Conservation (phyloP, 2,329 filamentous ascomycete species). For the Penicillium fuscoglaucum region DNA sequence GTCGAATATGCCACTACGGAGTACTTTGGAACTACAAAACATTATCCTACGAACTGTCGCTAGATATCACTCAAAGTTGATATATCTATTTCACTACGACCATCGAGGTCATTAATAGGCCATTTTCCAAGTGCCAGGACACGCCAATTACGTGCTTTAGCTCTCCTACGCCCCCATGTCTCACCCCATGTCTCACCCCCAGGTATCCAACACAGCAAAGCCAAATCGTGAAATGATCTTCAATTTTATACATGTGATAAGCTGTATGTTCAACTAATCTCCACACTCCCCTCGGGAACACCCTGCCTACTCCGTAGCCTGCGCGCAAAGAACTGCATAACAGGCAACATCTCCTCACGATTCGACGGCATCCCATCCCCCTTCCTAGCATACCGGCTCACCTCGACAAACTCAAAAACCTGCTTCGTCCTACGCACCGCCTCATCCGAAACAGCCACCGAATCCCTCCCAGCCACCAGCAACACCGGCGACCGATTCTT, state of each 20-base stretch:
- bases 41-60: neutral
- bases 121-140: neutral
- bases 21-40: neutral
- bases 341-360: conserved; percentile 81
- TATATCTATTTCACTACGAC: neutral
- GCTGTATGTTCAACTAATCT: conserved; percentile 34
- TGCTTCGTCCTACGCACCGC: conserved; percentile 64
- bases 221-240: neutral
- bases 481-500: conserved; percentile 46
- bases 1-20: neutral
- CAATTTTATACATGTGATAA: neutral
- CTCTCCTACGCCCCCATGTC: neutral
- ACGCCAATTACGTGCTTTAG: neutral
- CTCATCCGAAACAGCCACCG: conserved; percentile 59
- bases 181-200: neutral
- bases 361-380: conserved; percentile 81
- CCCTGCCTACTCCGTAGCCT: conserved; percentile 46
- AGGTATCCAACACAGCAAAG: too few relatives aligned
- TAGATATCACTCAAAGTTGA: neutral
- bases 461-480: conserved; percentile 43
- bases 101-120: neutral
- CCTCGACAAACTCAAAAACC: conserved; percentile 66
- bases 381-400: conserved; percentile 66
- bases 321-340: conserved; percentile 72
- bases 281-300: conserved; percentile 48